Conservation (phyloP, 208 protist species). For the Leishmania mexicana region DNA sequence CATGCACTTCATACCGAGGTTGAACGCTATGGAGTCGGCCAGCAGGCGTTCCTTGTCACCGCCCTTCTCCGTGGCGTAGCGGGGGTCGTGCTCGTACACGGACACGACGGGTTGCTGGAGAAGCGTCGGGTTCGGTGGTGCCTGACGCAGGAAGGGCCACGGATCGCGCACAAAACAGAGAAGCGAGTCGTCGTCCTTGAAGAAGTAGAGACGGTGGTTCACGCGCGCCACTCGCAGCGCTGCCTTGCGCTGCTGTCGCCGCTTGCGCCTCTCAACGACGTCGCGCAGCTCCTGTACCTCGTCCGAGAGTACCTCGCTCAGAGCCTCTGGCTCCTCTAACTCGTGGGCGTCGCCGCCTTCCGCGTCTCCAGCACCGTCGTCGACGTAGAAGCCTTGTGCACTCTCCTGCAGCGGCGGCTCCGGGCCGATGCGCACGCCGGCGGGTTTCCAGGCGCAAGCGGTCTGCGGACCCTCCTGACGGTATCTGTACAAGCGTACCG, state of each 20-base stretch:
- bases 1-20: constrained; percentile 58
- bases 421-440: constrained; percentile 20
- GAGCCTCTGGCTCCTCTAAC: constrained; percentile 56
- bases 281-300: constrained; percentile 77
- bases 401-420: constrained; percentile 5
- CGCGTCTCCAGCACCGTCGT: constrained; percentile 2
- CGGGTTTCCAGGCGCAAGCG: constrained; percentile 54
- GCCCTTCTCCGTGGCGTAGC: constrained; percentile 15
- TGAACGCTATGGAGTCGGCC: constrained; percentile 77
- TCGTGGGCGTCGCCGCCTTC: constrained; percentile 30
- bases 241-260: constrained; percentile 27
- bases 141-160: constrained; percentile 64
- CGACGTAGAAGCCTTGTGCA: constrained; percentile 1
- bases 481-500: constrained; percentile 60
- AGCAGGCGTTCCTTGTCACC: constrained; percentile 55
- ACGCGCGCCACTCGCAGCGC: constrained; percentile 61
- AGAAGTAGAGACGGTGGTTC: constrained; percentile 71
- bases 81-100: constrained; percentile 46
- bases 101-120: constrained; percentile 35
- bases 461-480: constrained; percentile 47
- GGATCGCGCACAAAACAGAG: constrained; percentile 72
- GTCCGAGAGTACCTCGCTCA: constrained; percentile 71
- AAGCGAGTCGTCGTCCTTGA: constrained; percentile 65
- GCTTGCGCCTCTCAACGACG: constrained; percentile 34
- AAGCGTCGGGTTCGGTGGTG: constrained; percentile 61